Evolutionary conservation across 345 rosid species (phyloP).

Genomic region (Boechera stricta): DNA sequence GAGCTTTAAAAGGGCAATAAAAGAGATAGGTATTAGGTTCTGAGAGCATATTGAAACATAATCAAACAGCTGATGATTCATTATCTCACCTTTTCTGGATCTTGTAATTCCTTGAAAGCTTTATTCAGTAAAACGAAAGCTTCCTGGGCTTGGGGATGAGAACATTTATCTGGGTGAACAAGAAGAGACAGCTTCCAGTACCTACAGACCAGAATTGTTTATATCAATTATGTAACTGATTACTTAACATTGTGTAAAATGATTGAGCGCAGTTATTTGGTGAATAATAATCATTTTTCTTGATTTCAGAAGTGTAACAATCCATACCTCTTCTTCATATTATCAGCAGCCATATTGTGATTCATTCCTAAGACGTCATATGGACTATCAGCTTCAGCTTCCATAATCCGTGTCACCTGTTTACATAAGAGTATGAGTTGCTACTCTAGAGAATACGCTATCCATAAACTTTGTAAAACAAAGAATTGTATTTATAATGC

Average conservation of each 20-base stretch:
- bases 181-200: slow-evolving; percentile 95
- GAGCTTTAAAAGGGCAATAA: slow-evolving; percentile 22
- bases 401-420: slow-evolving; percentile 91
- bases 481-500: not conserved
- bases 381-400: slow-evolving; percentile 67
- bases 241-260: not conserved
- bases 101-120: slow-evolving; percentile 91
- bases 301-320: slow-evolving; percentile 20
- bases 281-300: slow-evolving; percentile 8
- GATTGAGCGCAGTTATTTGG: not conserved
- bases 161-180: slow-evolving; percentile 95
- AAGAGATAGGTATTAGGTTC: slow-evolving; percentile 8
- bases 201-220: slow-evolving; percentile 47
- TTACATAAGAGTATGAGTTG: slow-evolving; percentile 24
- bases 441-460: slow-evolving; percentile 2
- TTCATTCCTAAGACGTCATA: slow-evolving; percentile 84
- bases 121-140: slow-evolving; percentile 85
- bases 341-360: slow-evolving; percentile 69
- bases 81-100: slow-evolving; percentile 80
- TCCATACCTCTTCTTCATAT: slow-evolving; percentile 82
- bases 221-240: slow-evolving; percentile 20
- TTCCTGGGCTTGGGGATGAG: slow-evolving; percentile 96
- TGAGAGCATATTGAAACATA: slow-evolving; percentile 1
- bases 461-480: slow-evolving; percentile 1
- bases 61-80: slow-evolving; percentile 12